Percentiles rank a stretch among this genome's conserved stretches.
Evolutionary conservation across 345 rosid genomes (phyloP).

Genomic region (Moricandia moricandioides): DNA sequence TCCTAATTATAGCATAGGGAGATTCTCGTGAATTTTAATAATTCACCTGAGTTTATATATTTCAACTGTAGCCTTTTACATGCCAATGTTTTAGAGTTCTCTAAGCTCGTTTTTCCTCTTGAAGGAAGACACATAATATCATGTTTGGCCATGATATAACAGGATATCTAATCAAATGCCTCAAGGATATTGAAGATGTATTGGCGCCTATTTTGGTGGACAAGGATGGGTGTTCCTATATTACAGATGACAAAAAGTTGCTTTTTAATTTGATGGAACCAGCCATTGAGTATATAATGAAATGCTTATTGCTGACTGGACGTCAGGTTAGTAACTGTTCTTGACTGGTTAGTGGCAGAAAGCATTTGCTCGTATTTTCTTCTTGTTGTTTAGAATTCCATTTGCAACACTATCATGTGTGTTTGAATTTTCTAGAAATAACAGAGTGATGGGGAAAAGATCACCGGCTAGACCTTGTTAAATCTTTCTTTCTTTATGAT

Average conservation of each 20-base stretch:
- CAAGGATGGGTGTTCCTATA: constrained; percentile 42
- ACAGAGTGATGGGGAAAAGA: neutral
- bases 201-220: constrained; percentile 47
- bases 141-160: constrained; percentile 31
- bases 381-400: neutral
- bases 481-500: constrained; percentile 19
- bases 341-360: neutral
- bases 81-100: neutral
- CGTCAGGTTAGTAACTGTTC: constrained; percentile 59
- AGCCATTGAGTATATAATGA: constrained; percentile 65
- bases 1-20: neutral
- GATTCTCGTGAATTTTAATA: neutral
- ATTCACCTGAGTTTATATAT: constrained; percentile 1
- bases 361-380: neutral
- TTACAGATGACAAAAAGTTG: constrained; percentile 45
- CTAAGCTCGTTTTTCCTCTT: neutral
- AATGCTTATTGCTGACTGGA: constrained; percentile 57
- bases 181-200: constrained; percentile 56
- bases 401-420: neutral
- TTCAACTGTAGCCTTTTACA: constrained; percentile 18
- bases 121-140: neutral
- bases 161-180: constrained; percentile 62
- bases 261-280: constrained; percentile 79
- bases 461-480: neutral
- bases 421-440: constrained; percentile 1